Conservation (phyloP, 2,329 filamentous ascomycete species). For the Fusarium aywerte region DNA sequence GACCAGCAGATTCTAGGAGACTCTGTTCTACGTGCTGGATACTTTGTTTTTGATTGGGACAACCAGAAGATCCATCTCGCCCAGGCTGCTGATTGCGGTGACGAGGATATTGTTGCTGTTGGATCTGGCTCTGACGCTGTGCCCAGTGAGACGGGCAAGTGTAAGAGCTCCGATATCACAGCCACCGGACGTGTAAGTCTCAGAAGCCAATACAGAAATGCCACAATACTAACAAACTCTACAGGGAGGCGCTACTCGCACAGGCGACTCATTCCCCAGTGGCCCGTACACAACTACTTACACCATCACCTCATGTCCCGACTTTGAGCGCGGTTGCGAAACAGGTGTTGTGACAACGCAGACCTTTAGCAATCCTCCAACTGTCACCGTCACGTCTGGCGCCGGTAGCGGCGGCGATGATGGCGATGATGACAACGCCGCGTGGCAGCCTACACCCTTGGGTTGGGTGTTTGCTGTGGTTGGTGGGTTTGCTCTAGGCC, state of each 20-base stretch:
- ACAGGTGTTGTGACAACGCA: slow-evolving; percentile 45
- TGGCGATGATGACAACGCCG: slow-evolving; percentile 32
- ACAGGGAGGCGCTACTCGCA: slow-evolving; percentile 19
- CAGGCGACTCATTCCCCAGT: slow-evolving; percentile 24
- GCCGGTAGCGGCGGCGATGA: slow-evolving; percentile 12
- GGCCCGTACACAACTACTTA: slow-evolving; percentile 43
- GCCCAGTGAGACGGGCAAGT: slow-evolving; percentile 51
- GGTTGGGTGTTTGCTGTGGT: slow-evolving; percentile 34
- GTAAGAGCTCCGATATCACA: slow-evolving; percentile 47
- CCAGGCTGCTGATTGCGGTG: slow-evolving; percentile 55
- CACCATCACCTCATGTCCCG: slow-evolving; percentile 46
- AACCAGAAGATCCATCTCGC: slow-evolving; percentile 55
- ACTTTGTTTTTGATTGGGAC: slow-evolving; percentile 61
- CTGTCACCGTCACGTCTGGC: slow-evolving; percentile 39
- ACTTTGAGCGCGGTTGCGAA: slow-evolving; percentile 37
- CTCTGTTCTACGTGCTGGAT: slow-evolving; percentile 56
- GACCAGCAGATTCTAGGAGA: slow-evolving; percentile 59
- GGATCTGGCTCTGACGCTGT: slow-evolving; percentile 50
- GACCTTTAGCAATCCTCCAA: slow-evolving; percentile 34
- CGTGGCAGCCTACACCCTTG: slow-evolving; percentile 29
- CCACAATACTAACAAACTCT: not conserved
- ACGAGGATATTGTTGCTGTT: slow-evolving; percentile 52
- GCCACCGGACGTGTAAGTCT: slow-evolving; percentile 20
- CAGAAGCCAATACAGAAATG: not conserved
- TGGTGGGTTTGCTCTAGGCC: slow-evolving; percentile 40